Base-by-base conservation (phyloP, 2,329 filamentous ascomycete genomes). In the Ophiosphaerella korrae region DNA sequence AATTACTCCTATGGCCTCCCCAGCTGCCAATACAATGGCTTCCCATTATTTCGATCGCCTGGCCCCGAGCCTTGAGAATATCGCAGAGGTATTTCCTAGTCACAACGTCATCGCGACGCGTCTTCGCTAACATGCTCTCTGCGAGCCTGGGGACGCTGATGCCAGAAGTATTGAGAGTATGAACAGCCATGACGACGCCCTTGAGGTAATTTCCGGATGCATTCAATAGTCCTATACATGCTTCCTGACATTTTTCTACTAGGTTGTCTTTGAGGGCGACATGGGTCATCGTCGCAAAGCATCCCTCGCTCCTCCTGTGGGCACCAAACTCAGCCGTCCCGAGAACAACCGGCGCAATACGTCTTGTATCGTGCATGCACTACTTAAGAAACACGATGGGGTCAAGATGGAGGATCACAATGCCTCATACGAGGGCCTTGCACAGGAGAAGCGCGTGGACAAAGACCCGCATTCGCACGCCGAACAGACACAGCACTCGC, bases 291-390 rank as follows among this genome's bases (percentile, higher is more conserved):
- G 84, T 48, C 82, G 84, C 60, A 84, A 84, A 72, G 84, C 84
- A 16, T 87, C 84, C 3, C 74, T 87, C 16, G 81, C 81, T 31
- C 70, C 76, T 51, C 63, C 53, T 3, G 14, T 37, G 0, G 52
- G 45, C 43, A 55, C 48, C 9, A 63, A 63, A 52, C 47, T 48
- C 18, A 67, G 70, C 26, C 71, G 72, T 21, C 67, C 75, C 12
- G 52, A 73, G 51, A 56, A 73, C 73, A 48, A 51, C 35, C 69
- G 55, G 59, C 73, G 57, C 24, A 67, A 70, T 29, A 86, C 84
- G 2, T 78, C 82, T 50, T 87, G 85, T 63, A 84, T 86, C 53
- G 83, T 87, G 3, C 85, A 88, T 60, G 78, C 80, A 0, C 70
- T 87, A 2, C 80, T 87, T 21, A 79, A 80, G 53, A 75, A 74